These are phyloP conservation scores for Aspergillus alliaceus DNA, from an alignment of 2,329 filamentous ascomycete species.

Conservation along the genomic window DNA sequence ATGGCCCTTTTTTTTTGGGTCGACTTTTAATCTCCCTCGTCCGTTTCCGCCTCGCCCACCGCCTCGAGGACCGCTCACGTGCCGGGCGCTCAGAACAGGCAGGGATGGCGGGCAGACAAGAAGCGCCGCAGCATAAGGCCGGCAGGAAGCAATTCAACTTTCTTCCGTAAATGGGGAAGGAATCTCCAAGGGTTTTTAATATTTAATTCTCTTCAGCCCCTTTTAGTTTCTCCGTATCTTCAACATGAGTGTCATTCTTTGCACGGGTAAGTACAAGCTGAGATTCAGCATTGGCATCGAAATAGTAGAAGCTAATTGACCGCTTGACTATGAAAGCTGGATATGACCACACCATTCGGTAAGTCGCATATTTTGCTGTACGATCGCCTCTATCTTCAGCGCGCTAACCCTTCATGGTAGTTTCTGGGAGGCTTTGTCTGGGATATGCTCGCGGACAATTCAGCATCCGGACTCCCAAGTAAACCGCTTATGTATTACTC, in stretches of 20 bases:
- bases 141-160: constrained; percentile 14
- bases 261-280: constrained; percentile 57
- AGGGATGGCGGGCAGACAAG: not conserved
- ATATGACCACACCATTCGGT: constrained; percentile 76
- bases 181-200: constrained; percentile 4
- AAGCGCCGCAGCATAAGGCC: constrained; percentile 8
- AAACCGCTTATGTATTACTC: constrained; percentile 96
- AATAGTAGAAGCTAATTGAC: not conserved
- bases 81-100: not conserved
- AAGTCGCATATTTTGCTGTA: constrained; percentile 25
- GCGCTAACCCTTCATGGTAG: constrained; percentile 45
- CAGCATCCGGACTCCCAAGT: constrained; percentile 98
- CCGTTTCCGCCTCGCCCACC: constrained; percentile 58
- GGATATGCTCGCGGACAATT: constrained; percentile 96
- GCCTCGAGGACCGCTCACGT: constrained; percentile 54
- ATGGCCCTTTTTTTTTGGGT: not conserved
- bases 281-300: constrained; percentile 19
- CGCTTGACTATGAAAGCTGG: constrained; percentile 52
- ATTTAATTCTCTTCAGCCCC: constrained; percentile 1
- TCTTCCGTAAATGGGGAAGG: not conserved
- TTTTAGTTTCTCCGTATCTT: not conserved
- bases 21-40: not conserved
- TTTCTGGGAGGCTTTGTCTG: constrained; percentile 97
- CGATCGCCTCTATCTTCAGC: not conserved
- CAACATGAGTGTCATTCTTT: constrained; percentile 66